Evolutionary conservation across 2,329 filamentous ascomycete genomes (phyloP), one percentile per base, ranked within the genome.

Genomic region (Colletotrichum coccodes): DNA sequence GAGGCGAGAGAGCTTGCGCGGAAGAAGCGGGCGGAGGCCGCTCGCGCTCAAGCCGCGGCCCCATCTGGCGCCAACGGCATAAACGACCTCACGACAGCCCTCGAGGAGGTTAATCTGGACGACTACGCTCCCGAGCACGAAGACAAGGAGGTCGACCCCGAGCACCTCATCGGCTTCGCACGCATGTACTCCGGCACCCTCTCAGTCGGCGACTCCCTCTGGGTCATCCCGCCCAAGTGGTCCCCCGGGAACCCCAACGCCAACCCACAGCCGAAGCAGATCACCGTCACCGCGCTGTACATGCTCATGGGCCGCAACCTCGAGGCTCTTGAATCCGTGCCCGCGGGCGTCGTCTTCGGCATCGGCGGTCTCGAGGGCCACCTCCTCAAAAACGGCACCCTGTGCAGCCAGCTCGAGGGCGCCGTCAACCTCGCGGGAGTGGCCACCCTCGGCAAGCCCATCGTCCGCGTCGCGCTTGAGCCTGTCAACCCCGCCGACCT

Each of bases 391-490:
- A 97, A 94, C 1, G 96, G 95, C 14, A 99, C 96, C 0, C 85
- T 99, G 4, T 98, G 94, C 82, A 97, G 94, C 72, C 92, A 93
- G 71, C 83, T 97, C 0, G 91, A 94, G 56, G 96, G 96, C 18
- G 91, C 93, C 7, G 90, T 97, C 73, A 99, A 99, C 80, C 84
- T 99, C 60, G 96, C 95, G 1, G 95, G 95, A 71, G 90, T 98
- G 18, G 86, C 83, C 62, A 90, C 95, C 79, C 90, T 89, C 36
- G 93, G 92, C 5, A 92, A 95, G 61, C 96, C 96, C 1, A 99
- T 99, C 71, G 96, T 99, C 6, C 92, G 96, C 58, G 95, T 99
- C 23, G 95, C 96, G 0, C 84, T 99, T n/a, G 96, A 99, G 78
- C 96, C 96, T 0, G 91, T 90, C 63, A 97, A 96, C 78, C 96